Base-by-base conservation (phyloP, 257 asterid species). In the Solanum chilense region DNA sequence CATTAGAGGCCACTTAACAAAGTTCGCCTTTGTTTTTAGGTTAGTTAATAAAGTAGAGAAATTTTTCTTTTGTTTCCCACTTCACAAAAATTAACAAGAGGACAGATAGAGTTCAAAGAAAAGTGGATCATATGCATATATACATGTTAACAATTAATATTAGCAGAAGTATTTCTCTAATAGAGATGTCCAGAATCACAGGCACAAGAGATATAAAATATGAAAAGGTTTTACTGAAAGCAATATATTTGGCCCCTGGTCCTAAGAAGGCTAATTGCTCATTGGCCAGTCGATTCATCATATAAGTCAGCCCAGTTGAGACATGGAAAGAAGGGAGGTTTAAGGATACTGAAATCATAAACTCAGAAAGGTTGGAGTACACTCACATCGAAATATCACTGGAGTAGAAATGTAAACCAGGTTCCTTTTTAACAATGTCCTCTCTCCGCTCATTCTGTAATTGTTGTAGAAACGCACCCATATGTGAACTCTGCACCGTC, bases 301-400 rank as follows among this genome's bases (percentile, higher is more conserved):
- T 16, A 9, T 80, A 47, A 80, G 68, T 80, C 60, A 47, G 27
- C 85, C n/a, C 42, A 80, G 20, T 80, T 80, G 29, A 80, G 44
- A 47, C 85, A 27, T 44, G 83, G 58, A 76, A 76, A 44, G 23
- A 45, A 20, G 25, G 84, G 64, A 78, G 84, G 58, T 45, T 15
- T 33, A 45, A 78, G 64, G 16, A 78, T 45, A 45, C 84, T 45
- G 27, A 45, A 44, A 25, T 78, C 41, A 75, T 68, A 37, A 25
- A 85, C 39, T 75, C 82, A 73, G 69, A 76, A 88, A 39, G 86
- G 83, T 42, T 31, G 60, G 74, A 88, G 60, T 45, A 74, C 75
- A 90, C 99, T 93, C 95, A 97, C 99, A 95, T 97, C 82, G 94
- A 89, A 42, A 96, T 92, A 90, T 97, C 99, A 89, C 90, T 94